These are phyloP conservation scores for Erucastrum elatum DNA, from an alignment of 345 rosid genomes.

Conservation along the genomic window DNA sequence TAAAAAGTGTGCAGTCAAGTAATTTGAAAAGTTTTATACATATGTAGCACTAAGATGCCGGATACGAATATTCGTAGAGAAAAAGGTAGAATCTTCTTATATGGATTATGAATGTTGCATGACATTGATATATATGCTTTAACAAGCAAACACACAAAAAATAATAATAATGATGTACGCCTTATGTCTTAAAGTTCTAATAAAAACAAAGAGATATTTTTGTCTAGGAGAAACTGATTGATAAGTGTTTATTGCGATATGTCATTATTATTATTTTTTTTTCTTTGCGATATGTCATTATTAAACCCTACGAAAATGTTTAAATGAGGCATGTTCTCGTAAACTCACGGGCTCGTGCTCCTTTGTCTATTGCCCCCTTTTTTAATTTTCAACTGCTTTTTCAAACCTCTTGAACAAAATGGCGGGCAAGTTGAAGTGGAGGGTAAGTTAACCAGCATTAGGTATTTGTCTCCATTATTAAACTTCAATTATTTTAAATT, in stretches of 20 bases:
- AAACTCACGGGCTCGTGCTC: constrained; percentile 31
- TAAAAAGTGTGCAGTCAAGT: not conserved
- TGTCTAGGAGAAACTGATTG: constrained; percentile 5
- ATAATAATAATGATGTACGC: not conserved
- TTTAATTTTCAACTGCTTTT: constrained; percentile 5
- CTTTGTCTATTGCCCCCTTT: constrained; percentile 19
- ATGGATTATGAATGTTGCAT: not conserved
- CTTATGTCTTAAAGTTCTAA: not conserved
- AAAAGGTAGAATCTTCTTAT: not conserved
- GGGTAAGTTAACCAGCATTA: constrained; percentile 21
- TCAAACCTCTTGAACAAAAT: constrained; percentile 28
- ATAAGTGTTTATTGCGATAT: constrained; percentile 19
- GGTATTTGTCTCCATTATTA: constrained; percentile 32
- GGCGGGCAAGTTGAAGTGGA: constrained; percentile 36
- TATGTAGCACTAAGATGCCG: not conserved
- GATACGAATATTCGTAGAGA: constrained; percentile 13
- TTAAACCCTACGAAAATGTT: constrained; percentile 26
- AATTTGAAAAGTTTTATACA: not conserved
- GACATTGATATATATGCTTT: not conserved
- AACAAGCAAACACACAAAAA: not conserved
- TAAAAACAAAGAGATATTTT: not conserved
- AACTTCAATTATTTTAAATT: not conserved
- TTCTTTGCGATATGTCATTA: too few relatives aligned
- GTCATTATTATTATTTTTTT: too few relatives aligned
- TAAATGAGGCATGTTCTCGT: constrained; percentile 27